Evolutionary conservation across 768 basidiomycete genomes (phyloP), one percentile per base, ranked within the genome.

Genomic region (Suillus weaverae): DNA sequence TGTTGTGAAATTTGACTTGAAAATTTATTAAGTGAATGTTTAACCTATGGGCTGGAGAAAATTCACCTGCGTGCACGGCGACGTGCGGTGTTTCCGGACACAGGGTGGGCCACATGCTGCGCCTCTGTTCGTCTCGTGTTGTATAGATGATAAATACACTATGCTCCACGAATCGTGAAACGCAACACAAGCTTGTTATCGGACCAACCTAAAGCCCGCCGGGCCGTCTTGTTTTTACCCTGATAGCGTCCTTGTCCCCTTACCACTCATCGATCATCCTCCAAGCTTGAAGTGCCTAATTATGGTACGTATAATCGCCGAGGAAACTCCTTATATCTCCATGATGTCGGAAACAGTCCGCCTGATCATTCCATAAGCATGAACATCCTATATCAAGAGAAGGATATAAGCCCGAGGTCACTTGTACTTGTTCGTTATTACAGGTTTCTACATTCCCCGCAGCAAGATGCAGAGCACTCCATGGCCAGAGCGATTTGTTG

Each of bases 401-500:
- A 39, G 20, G 32, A 55, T 30, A 20, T 63, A 26, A 18, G n/a
- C 61, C n/a, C 57, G 18, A 59, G 26, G 33, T 53, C 18, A 26
- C 22, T 22, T 26, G 8, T 18, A 18, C 7, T 26, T 39, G 22
- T 54, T 57, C 60, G 13, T 67, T 51, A 13, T n/a, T 22, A 33
- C 63, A 9, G 38, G 11, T 51, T 44, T 55, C 54, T 50, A 39
- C 36, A 33, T 32, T 48, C 18, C 46, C 41, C 35, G 3, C 26
- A 38, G 16, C 62, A 66, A 11, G 36, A 75, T 59, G 57, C 39
- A 59, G 57, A 20, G 5, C 11, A 41, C 1, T 32, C 38, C 43
- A 36, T 73, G 69, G 70, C 72, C 74, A 20, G 38, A 81, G 41
- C 87, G 83, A 51, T 88, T 89, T 67, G 71, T 77, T 8, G 83